A percentile compares a stretch with the other conserved stretches of the same genome.
Conservation (phyloP, 2,329 filamentous ascomycete genomes). For the Stagonosporopsis vannaccii region DNA sequence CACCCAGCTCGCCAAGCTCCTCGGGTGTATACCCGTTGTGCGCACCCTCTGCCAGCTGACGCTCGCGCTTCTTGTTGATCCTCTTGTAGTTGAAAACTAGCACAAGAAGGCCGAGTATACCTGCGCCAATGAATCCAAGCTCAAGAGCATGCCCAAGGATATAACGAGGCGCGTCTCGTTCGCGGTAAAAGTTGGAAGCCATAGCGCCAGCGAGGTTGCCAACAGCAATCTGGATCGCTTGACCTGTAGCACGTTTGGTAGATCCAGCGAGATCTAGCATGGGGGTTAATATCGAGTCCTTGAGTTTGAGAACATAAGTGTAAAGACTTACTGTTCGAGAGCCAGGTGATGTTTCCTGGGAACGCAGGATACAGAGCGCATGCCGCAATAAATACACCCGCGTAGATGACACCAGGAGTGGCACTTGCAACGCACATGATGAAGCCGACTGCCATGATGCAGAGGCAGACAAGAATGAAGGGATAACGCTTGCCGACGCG, state of each 20-base stretch:
- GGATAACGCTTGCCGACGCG: slow-evolving; percentile 42
- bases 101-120: slow-evolving; percentile 54
- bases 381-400: slow-evolving; percentile 48
- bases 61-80: slow-evolving; percentile 65
- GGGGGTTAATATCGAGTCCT: slow-evolving; percentile 24
- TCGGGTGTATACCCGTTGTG: slow-evolving; percentile 55
- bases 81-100: slow-evolving; percentile 61
- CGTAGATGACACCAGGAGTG: slow-evolving; percentile 47
- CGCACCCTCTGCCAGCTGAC: slow-evolving; percentile 45
- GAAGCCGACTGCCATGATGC: slow-evolving; percentile 47
- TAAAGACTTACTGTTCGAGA: slow-evolving; percentile 57
- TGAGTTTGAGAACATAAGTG: background rate
- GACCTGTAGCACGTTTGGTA: slow-evolving; percentile 60
- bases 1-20: slow-evolving; percentile 66
- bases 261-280: slow-evolving; percentile 59
- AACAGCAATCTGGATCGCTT: slow-evolving; percentile 58
- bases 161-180: slow-evolving; percentile 58
- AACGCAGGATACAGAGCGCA: slow-evolving; percentile 49
- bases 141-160: slow-evolving; percentile 60
- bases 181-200: slow-evolving; percentile 75
- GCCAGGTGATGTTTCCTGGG: slow-evolving; percentile 56
- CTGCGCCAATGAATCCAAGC: slow-evolving; percentile 58
- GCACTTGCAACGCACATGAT: slow-evolving; percentile 47
- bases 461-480: slow-evolving; percentile 44
- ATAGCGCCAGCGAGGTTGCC: slow-evolving; percentile 64